A percentile compares a stretch with the other conserved stretches of the same genome.
phyloP scores from a whole-genome alignment of 2,329 filamentous ascomycete species.

The Tolypocladium guangdongense region DNA sequence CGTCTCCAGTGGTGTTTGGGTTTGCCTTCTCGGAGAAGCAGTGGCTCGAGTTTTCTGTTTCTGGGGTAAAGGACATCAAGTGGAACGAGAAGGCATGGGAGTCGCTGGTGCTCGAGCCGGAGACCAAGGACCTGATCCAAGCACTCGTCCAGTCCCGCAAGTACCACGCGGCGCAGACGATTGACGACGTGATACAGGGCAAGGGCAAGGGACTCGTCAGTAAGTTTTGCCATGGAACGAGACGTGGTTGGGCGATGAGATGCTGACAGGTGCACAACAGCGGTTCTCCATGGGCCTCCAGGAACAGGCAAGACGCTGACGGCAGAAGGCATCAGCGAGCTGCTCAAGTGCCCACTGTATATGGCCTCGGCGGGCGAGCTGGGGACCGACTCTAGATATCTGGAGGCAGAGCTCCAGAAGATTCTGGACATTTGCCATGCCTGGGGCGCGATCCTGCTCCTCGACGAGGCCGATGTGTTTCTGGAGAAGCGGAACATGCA shows the following conservation, averaged over 20 bases:
- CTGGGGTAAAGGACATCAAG: slow-evolving; percentile 65
- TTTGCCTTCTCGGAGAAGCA: slow-evolving; percentile 83
- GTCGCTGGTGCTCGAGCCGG: slow-evolving; percentile 59
- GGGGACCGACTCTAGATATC: slow-evolving; percentile 61
- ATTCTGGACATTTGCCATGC: slow-evolving; percentile 78
- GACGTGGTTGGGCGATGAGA: neutral
- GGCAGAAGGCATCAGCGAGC: slow-evolving; percentile 74
- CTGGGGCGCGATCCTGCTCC: slow-evolving; percentile 75
- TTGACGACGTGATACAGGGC: slow-evolving; percentile 72
- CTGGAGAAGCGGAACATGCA: slow-evolving; percentile 73
- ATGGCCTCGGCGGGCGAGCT: slow-evolving; percentile 75
- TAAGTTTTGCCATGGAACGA: slow-evolving; percentile 17
- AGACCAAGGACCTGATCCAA: slow-evolving; percentile 53
- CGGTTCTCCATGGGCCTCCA: slow-evolving; percentile 72
- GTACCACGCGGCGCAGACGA: slow-evolving; percentile 68
- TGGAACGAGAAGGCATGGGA: slow-evolving; percentile 81
- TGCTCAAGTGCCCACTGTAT: slow-evolving; percentile 72
- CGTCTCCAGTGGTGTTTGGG: slow-evolving; percentile 74
- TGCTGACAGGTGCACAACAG: slow-evolving; percentile 12
- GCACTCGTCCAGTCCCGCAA: slow-evolving; percentile 78
- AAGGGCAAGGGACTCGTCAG: slow-evolving; percentile 77
- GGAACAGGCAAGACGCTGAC: slow-evolving; percentile 86
- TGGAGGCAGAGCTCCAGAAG: slow-evolving; percentile 70
- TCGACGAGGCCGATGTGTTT: slow-evolving; percentile 81
- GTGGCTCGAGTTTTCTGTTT: slow-evolving; percentile 82